Evolutionary conservation across 2,329 filamentous ascomycete species (phyloP), one percentile per base, ranked within the genome.

Genomic region (Aspergillus versicolor): DNA sequence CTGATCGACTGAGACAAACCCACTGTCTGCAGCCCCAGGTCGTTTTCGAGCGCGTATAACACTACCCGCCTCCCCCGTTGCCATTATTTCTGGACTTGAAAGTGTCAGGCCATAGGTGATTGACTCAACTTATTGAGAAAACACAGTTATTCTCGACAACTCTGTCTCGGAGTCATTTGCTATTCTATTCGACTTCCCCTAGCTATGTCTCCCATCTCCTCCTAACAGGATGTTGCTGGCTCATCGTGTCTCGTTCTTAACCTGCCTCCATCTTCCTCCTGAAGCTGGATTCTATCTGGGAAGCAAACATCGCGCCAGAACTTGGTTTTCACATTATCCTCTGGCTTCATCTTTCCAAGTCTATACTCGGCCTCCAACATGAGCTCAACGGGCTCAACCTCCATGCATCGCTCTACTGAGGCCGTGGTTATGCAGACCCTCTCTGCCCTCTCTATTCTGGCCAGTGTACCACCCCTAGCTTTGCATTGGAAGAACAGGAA

Each of bases 401-500:
- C 11, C n/a, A 56, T 50, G 13, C 24, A 50, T 11, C 37, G 61
- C 21, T 67, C 70, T 56, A 60, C 71, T 8, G 56, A 67, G 52
- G 74, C 76, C 5, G 69, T 79, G 48, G 62, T 66, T 13, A 69
- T 87, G 37, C 79, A 83, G 1, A 62, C 77, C 13, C 70, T 86
- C 22, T 77, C 81, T 15, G 69, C 80, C 19, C 61, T 85, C 22
- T 70, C 81, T 15, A 73, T 83, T 45, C 60, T 85, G 21, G 72
- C 87, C 50, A 79, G 81, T 64, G 75, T 84, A 37, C 77, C 84
- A 6, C 84, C 87, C 3, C 70, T 88, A 53, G 67, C 81, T 54
- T 83, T 86, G 76, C 87, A 89, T 68, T 75, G 80, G 58, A 79
- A 79, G 52, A 84, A 86, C 61, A 77, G 78, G 56, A 90, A 89